Percentiles rank a stretch among this genome's conserved stretches.
These are phyloP conservation scores for Auriscalpium orientale DNA, from an alignment of 768 basidiomycete species.

Conservation along the genomic window DNA sequence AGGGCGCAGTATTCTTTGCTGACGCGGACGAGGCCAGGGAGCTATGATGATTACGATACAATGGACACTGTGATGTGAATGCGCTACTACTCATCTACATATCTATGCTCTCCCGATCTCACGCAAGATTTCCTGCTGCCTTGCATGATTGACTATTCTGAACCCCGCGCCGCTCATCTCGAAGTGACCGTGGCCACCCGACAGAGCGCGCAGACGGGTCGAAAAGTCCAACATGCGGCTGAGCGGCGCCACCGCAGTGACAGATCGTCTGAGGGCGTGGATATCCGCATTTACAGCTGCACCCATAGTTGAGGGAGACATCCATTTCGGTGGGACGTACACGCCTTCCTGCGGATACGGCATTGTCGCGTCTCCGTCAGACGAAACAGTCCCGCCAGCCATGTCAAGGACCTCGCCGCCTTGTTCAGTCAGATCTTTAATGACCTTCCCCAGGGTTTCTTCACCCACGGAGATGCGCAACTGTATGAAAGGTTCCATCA, in stretches of 20 bases:
- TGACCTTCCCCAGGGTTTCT: conserved; percentile 64
- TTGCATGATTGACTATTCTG: conserved; percentile 49
- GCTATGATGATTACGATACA: conserved; percentile 27
- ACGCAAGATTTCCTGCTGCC: conserved; percentile 64
- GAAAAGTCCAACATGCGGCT: conserved; percentile 79
- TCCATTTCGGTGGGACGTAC: conserved; percentile 67
- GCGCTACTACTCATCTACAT: neutral
- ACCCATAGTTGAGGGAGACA: conserved; percentile 57
- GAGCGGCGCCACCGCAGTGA: conserved; percentile 70
- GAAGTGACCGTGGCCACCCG: conserved; percentile 76
- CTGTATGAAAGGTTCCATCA: conserved; percentile 73
- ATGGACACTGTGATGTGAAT: conserved; percentile 1
- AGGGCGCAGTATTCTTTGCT: conserved; percentile 65
- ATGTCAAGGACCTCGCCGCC: conserved; percentile 75
- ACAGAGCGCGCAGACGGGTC: conserved; percentile 66
- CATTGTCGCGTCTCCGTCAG: conserved; percentile 31
- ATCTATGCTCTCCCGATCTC: conserved; percentile 69
- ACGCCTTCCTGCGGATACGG: conserved; percentile 51
- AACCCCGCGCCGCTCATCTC: conserved; percentile 80
- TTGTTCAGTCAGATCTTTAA: conserved; percentile 80
- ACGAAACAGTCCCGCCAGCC: conserved; percentile 31
- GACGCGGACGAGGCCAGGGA: conserved; percentile 76
- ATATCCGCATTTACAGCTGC: conserved; percentile 20
- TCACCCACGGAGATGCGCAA: conserved; percentile 64
- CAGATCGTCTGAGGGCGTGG: conserved; percentile 44